Percentiles rank a stretch among this genome's conserved stretches.
These are phyloP conservation scores for Aspergillus sp. DNA, from an alignment of 2,329 filamentous ascomycete species.

Conservation along the genomic window DNA sequence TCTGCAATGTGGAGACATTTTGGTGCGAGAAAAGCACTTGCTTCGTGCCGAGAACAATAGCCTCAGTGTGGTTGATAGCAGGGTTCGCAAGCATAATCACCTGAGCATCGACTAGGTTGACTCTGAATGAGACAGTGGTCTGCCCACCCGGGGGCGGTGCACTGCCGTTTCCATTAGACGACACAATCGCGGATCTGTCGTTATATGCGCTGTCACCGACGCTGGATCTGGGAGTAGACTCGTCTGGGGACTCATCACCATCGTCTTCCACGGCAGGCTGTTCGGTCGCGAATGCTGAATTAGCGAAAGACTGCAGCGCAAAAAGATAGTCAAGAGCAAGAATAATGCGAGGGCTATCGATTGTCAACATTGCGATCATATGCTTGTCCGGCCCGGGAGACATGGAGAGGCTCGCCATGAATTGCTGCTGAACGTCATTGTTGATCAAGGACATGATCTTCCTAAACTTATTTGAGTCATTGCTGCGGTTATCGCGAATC, in stretches of 20 bases:
- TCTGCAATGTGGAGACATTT: constrained; percentile 85
- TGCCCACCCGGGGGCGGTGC: constrained; percentile 36
- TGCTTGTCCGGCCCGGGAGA: constrained; percentile 74
- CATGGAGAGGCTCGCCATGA: constrained; percentile 96
- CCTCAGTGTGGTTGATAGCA: constrained; percentile 80
- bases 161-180: constrained; percentile 20
- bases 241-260: constrained; percentile 30
- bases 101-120: constrained; percentile 94
- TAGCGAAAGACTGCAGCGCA: constrained; percentile 76
- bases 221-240: constrained; percentile 30
- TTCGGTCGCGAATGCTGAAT: constrained; percentile 56
- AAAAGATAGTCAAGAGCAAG: constrained; percentile 95
- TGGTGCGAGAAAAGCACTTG: constrained; percentile 90
- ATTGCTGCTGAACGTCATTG: constrained; percentile 83
- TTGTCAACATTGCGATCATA: constrained; percentile 82
- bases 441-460: constrained; percentile 98
- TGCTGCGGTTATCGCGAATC: constrained; percentile 82
- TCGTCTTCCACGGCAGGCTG: constrained; percentile 37
- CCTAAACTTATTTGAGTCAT: constrained; percentile 89
- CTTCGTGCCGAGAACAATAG: constrained; percentile 89
- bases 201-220: constrained; percentile 15
- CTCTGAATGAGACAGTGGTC: constrained; percentile 76
- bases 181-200: constrained; percentile 17
- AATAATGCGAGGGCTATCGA: constrained; percentile 91
- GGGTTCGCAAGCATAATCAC: constrained; percentile 96